Percentiles rank a stretch among this genome's conserved stretches.
Evolutionary conservation across 352 stramenopile genomes (phyloP).

Genomic region (Pythium biforme): DNA sequence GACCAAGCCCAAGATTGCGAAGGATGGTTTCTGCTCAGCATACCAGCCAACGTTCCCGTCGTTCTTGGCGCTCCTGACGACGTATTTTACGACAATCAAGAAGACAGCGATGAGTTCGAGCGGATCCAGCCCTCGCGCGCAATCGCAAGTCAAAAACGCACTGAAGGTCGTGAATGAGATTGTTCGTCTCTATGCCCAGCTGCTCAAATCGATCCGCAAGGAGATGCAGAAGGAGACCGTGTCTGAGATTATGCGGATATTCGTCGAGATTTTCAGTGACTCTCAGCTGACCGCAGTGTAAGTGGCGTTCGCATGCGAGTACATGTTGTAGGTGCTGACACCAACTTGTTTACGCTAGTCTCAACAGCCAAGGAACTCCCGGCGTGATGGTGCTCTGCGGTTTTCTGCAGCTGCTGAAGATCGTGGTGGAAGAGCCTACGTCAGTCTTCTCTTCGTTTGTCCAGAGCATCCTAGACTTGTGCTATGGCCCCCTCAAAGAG

Average conservation of each 20-base stretch:
- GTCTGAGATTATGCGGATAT: conserved; percentile 66
- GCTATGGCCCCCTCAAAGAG: conserved; percentile 77
- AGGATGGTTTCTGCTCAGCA: conserved; percentile 67
- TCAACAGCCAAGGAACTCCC: conserved; percentile 58
- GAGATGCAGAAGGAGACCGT: conserved; percentile 80
- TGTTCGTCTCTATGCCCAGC: conserved; percentile 67
- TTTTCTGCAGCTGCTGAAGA: conserved; percentile 74
- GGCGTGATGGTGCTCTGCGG: conserved; percentile 73
- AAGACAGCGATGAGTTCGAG: conserved; percentile 32
- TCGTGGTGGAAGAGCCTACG: conserved; percentile 76
- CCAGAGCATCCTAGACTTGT: conserved; percentile 75
- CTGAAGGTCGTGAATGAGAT: conserved; percentile 83
- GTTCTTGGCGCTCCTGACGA: conserved; percentile 62
- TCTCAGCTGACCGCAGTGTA: conserved; percentile 68
- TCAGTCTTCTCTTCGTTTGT: conserved; percentile 71
- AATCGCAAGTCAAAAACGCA: conserved; percentile 50
- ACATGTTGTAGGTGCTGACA: neutral
- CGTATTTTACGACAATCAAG: conserved; percentile 64
- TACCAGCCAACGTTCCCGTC: conserved; percentile 60
- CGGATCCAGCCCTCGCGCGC: conserved; percentile 26
- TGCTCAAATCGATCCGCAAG: conserved; percentile 80
- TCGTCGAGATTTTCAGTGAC: conserved; percentile 81
- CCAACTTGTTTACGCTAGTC: conserved; percentile 26
- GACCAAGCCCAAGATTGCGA: conserved; percentile 73
- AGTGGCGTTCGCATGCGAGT: conserved; percentile 13